phyloP scores from a whole-genome alignment of 495 filamentous ascomycete genomes.

The Lophium mytilinum region DNA sequence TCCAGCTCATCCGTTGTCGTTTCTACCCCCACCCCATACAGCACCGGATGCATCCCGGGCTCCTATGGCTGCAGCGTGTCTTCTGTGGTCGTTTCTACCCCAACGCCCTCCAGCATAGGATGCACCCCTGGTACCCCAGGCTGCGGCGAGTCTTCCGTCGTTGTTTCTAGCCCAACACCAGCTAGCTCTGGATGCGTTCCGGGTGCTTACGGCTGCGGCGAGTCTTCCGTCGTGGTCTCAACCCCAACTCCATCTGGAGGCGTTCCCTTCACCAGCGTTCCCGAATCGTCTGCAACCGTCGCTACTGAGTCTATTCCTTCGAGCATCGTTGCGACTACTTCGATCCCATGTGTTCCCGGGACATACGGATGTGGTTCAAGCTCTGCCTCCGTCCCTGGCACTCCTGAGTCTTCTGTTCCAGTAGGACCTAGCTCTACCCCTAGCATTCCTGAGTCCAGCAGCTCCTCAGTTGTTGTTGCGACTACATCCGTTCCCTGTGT shows the following conservation, averaged over 20 bases:
- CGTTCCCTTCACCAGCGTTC: neutral
- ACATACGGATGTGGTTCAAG: too few relatives aligned
- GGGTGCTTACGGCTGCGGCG: too few relatives aligned
- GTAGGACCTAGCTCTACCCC: too few relatives aligned
- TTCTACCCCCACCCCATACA: constrained; percentile 21
- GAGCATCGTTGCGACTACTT: neutral
- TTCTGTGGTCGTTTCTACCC: too few relatives aligned
- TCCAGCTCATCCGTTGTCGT: constrained; percentile 27
- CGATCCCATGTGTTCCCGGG: neutral
- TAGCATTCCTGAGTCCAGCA: neutral
- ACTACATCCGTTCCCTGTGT: too few relatives aligned
- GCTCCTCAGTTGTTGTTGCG: too few relatives aligned
- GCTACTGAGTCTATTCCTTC: neutral
- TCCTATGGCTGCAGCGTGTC: too few relatives aligned
- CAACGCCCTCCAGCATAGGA: too few relatives aligned
- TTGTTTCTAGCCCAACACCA: too few relatives aligned
- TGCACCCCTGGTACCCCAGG: too few relatives aligned
- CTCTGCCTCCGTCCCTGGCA: too few relatives aligned
- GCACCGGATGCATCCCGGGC: neutral
- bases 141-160: too few relatives aligned
- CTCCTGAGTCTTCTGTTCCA: neutral
- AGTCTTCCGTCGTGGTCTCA: neutral
- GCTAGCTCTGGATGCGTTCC: neutral
- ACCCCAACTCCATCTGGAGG: neutral
- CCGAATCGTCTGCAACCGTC: neutral